Base-by-base conservation (phyloP, 1,139 yeast species). In the Suhomyces taliae region DNA sequence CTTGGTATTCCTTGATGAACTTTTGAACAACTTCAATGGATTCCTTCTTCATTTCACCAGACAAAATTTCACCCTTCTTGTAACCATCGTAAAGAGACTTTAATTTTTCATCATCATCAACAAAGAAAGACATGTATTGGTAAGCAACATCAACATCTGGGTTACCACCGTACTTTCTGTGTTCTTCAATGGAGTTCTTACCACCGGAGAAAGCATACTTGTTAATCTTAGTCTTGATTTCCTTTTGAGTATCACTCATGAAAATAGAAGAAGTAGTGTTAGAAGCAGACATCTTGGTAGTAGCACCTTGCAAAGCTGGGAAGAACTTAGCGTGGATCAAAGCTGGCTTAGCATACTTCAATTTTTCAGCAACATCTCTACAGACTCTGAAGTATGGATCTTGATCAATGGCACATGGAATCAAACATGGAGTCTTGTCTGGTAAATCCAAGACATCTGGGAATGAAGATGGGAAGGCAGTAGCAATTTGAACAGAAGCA, bases 331-430 rank as follows among this genome's bases (percentile, higher is more conserved):
- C 86, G 68, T 93, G 98, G 56, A 95, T 78, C 66, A 93, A 79
- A 6, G 97, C 83, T 19, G 98, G 99, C 70, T 95, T 95, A 55
- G 91, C 75, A 66, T 80, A 95, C 69, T 87, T 88, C 64, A 95
- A 80, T 67, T 91, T 93, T 62, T 85, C 90, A 27, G 99, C 97
- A 53, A 95, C 99, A 65, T 95, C 99, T 70, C 99, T 81, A 70
- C 97, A 89, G 31, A 95, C 96, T 67, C 99, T 81, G 75, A 95
- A 95, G 70, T 95, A 95, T 35, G 99, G 99, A 68, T 95, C 99
- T 74, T 91, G 97, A 67, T 95, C 99, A 66, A 95, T 95, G 40
- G 99, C 99, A 78, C 99, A 95, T 36, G 99, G 99, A 67, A 95
- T 95, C 67, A 95, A 76, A 70, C 97, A 89, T 50, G 97, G 99